phyloP scores from a whole-genome alignment of 345 rosid species.

The Cardamine occulta region DNA sequence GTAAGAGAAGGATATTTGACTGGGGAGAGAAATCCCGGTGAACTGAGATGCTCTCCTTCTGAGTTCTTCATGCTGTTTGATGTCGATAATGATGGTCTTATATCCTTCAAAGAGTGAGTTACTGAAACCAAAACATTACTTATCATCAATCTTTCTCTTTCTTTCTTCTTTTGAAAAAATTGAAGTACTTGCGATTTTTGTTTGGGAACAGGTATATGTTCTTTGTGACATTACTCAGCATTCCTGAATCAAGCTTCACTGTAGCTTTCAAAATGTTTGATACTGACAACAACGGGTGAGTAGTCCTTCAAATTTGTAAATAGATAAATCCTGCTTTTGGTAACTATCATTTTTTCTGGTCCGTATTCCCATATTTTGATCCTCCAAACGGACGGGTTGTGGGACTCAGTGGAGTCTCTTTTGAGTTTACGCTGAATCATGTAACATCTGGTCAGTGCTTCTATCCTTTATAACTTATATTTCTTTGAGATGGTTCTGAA shows the following conservation, averaged over 20 bases:
- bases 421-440: constrained; percentile 42
- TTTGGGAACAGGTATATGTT: constrained; percentile 78
- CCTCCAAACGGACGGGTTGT: constrained; percentile 41
- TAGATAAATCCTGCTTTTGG: constrained; percentile 31
- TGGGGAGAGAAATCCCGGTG: constrained; percentile 92
- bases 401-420: constrained; percentile 44
- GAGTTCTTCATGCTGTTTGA: constrained; percentile 93
- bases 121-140: background rate
- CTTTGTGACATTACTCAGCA: constrained; percentile 85
- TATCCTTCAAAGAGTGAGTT: constrained; percentile 94
- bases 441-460: constrained; percentile 40
- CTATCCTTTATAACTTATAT: constrained; percentile 34
- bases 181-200: constrained; percentile 15
- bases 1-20: constrained; percentile 88
- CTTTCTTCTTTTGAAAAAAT: constrained; percentile 5
- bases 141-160: background rate
- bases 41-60: constrained; percentile 73
- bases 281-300: constrained; percentile 74
- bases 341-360: constrained; percentile 36
- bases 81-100: constrained; percentile 71
- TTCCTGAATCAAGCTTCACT: constrained; percentile 85
- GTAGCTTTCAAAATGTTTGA: constrained; percentile 96
- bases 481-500: constrained; percentile 30
- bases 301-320: constrained; percentile 26
- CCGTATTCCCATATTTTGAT: constrained; percentile 40